Percentiles rank a stretch among this genome's conserved stretches.
These are phyloP conservation scores for Gynochthodes officinalis DNA, from an alignment of 257 asterid species.

Conservation along the genomic window DNA sequence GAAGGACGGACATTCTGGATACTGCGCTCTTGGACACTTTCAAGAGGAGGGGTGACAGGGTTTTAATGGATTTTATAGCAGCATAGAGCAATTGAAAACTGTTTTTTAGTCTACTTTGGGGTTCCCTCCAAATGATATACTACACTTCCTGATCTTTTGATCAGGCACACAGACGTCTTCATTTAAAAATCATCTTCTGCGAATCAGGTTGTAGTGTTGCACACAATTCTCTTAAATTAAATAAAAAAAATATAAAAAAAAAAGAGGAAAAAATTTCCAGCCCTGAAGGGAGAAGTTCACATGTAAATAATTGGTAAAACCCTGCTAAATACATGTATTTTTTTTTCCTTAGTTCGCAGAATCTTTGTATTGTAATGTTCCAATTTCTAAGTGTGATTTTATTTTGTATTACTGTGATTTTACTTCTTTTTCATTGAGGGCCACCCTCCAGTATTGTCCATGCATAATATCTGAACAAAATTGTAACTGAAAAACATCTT, in stretches of 20 bases:
- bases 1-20: background rate
- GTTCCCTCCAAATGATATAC: background rate
- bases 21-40: background rate
- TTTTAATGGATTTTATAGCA: background rate
- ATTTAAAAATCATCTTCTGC: too few species aligned
- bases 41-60: background rate
- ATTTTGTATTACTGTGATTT: too few species aligned
- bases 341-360: too few species aligned
- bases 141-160: constrained; percentile 2
- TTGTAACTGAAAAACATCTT: too few species aligned
- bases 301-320: too few species aligned
- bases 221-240: too few species aligned
- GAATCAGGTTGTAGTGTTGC: too few species aligned
- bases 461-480: too few species aligned
- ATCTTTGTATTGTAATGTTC: background rate
- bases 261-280: too few species aligned
- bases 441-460: background rate
- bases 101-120: background rate
- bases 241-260: too few species aligned
- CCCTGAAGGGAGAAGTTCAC: too few species aligned
- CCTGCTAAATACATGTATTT: background rate
- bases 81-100: constrained; percentile 1
- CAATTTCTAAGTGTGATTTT: background rate
- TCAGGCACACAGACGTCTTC: background rate
- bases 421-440: background rate